Base-by-base conservation (phyloP, 202 grass and related monocot species). In the Panicum virgatum region DNA sequence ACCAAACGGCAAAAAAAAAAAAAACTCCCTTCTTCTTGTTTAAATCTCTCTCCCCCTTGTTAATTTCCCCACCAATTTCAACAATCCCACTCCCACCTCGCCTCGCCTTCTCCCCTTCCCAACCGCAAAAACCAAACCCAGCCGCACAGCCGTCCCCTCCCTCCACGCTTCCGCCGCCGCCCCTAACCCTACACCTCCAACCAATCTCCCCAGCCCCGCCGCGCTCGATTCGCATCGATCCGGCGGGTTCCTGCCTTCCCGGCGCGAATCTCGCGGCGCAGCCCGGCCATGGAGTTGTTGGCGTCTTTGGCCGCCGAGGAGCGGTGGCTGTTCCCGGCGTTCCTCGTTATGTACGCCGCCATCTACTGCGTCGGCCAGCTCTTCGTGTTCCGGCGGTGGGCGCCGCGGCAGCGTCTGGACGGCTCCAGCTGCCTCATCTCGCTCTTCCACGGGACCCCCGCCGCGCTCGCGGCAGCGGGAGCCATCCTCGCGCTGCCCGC, bases 391-490 rank as follows among this genome's bases (percentile, higher is more conserved):
- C 87, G 85, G 42, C 85, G 90, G 36, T 98, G 92, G 96, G 82
- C 60, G 51, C 75, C 20, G 70, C 85, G 88, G 77, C 42, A 64
- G 56, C 87, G 89, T 9, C 83, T 86, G 3, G 92, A 92, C 62
- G 96, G 89, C 25, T 90, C 96, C 32, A 98, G 92, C 80, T 98
- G 92, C 70, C 86, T 98, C 75, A 96, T 98, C 82, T 98, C 90
- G 7, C 88, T 98, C 66, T 81, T 91, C 62, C 96, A 98, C 53
- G 92, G 92, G 40, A 90, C 92, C 22, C 90, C 96, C 11, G 96
- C 87, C 4, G 82, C 85, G 32, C 20, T 98, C 36, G 77, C 87
- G 27, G 90, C 92, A 5, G 52, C 87, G 14, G 84, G 39, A 1
- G 73, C 92, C 9, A 80, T 98, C 36, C 64, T 72, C 25, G 29